Percentiles rank a stretch among this genome's conserved stretches.
Evolutionary conservation across 306 rosid genomes (phyloP).

Genomic region (Canavalia gladiata): DNA sequence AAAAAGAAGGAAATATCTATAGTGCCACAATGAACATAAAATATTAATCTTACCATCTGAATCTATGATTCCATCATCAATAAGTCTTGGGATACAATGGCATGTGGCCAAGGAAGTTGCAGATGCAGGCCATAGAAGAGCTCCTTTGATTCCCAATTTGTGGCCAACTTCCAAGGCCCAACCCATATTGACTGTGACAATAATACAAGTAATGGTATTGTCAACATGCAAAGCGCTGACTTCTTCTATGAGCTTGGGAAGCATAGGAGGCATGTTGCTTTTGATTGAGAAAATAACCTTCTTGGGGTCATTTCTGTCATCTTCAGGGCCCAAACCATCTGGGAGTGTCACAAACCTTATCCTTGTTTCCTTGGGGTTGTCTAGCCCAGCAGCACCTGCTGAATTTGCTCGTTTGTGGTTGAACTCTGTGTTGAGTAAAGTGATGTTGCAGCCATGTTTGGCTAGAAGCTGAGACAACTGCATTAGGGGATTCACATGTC

Average conservation of each 20-base stretch:
- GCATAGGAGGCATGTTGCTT: conserved; percentile 47
- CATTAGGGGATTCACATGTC: conserved; percentile 59
- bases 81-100: conserved; percentile 50
- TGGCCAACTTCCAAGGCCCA: conserved; percentile 59
- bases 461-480: conserved; percentile 51
- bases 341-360: conserved; percentile 56
- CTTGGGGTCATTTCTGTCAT: conserved; percentile 42
- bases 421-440: conserved; percentile 51
- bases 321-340: conserved; percentile 55
- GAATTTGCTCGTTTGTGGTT: conserved; percentile 18
- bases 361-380: neutral
- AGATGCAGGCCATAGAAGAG: conserved; percentile 60
- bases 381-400: neutral
- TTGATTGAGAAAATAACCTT: conserved; percentile 27
- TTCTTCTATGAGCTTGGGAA: conserved; percentile 57
- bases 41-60: conserved; percentile 33
- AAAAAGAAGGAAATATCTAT: neutral
- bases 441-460: conserved; percentile 57
- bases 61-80: conserved; percentile 54
- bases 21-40: neutral
- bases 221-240: conserved; percentile 34
- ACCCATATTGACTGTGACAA: conserved; percentile 55
- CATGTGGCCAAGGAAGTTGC: conserved; percentile 50
- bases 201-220: conserved; percentile 51
- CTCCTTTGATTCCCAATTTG: conserved; percentile 55